Evolutionary conservation across 805 yeast genomes (phyloP).

Genomic region (Yarrowia porcina): DNA sequence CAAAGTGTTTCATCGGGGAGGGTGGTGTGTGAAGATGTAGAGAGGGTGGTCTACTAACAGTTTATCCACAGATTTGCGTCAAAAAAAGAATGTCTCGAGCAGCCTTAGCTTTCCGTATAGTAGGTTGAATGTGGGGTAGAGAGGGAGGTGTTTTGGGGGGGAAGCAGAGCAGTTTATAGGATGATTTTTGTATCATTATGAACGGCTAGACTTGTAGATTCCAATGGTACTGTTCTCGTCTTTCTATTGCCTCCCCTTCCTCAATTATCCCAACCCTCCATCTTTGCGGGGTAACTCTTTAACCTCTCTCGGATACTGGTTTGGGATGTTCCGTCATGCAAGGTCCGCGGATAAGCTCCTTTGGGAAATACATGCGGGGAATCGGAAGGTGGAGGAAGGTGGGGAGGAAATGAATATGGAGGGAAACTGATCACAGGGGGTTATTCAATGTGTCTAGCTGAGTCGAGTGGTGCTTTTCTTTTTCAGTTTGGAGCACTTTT

Average conservation of each 20-base stretch:
- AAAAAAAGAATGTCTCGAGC: too few species aligned
- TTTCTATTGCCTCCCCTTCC: background rate
- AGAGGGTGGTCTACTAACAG: too few species aligned
- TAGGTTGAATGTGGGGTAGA: conserved; percentile 8
- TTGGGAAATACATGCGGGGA: conserved; percentile 18
- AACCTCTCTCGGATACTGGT: conserved; percentile 4
- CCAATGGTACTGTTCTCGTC: background rate
- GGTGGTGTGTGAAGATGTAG: background rate
- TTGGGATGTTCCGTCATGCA: background rate
- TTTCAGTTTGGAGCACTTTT: background rate
- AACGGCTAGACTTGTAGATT: too few species aligned
- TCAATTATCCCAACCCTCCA: too few species aligned
- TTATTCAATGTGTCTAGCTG: too few species aligned
- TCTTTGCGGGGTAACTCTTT: conserved; percentile 11
- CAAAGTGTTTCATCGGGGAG: conserved; percentile 5
- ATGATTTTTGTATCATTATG: background rate
- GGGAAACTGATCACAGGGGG: too few species aligned
- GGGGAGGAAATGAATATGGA: background rate
- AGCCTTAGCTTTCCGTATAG: too few species aligned
- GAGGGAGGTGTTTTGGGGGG: background rate
- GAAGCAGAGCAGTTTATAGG: background rate
- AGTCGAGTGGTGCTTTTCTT: background rate
- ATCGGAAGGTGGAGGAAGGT: background rate
- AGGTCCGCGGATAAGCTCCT: conserved; percentile 3
- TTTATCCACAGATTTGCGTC: too few species aligned